Evolutionary conservation across 805 yeast genomes (phyloP).

Genomic region (Barnettozyma californica): DNA sequence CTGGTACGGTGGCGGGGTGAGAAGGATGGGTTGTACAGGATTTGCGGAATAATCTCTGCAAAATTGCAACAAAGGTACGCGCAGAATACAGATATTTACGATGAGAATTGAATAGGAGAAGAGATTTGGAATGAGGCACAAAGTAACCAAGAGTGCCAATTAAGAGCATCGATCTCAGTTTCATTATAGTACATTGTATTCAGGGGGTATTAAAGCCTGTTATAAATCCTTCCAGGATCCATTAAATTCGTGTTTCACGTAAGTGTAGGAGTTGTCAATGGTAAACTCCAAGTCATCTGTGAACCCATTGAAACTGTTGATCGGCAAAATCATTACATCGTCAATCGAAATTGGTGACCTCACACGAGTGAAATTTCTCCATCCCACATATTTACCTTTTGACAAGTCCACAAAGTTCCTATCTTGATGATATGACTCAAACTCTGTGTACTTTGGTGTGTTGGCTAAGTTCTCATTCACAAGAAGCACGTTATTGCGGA

Average conservation of each 20-base stretch:
- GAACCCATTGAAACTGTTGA: conserved; percentile 19
- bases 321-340: conserved; percentile 19
- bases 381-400: conserved; percentile 12
- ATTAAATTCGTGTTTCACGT: conserved; percentile 19
- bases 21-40: no score
- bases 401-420: conserved; percentile 7
- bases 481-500: neutral
- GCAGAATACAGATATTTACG: no score
- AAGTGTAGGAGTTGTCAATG: conserved; percentile 6
- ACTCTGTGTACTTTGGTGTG: conserved; percentile 9
- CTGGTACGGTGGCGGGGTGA: no score
- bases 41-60: no score
- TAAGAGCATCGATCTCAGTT: no score
- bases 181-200: neutral
- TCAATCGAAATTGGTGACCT: conserved; percentile 14
- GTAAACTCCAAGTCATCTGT: conserved; percentile 9
- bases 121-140: no score
- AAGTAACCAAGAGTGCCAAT: no score
- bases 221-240: conserved; percentile 17
- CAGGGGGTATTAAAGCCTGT: neutral
- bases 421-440: conserved; percentile 13
- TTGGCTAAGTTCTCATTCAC: conserved; percentile 32
- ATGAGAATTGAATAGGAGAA: no score
- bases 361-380: conserved; percentile 19
- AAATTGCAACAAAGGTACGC: no score